Conservation (phyloP, 1,284 basidiomycete species). For the Cutaneotrichosporon sp. region DNA sequence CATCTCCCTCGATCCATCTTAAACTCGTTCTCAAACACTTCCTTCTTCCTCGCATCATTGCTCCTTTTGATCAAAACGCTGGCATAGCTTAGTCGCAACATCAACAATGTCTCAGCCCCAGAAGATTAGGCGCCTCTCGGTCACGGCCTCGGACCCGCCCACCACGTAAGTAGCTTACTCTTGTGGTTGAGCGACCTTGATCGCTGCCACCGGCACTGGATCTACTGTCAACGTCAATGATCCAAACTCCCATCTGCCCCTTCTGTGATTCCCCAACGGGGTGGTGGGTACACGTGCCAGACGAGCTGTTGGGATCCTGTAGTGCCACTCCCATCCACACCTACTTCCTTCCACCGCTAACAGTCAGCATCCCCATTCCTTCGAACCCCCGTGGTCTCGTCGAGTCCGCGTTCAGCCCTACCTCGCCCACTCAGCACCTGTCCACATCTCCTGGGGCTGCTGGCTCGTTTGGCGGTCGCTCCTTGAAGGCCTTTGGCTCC, state of each 20-base stretch:
- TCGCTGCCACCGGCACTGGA: neutral
- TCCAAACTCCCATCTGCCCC: neutral
- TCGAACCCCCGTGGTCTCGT: constrained; percentile 49
- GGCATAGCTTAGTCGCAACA: neutral
- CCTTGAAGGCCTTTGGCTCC: constrained; percentile 19
- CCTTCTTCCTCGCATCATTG: neutral
- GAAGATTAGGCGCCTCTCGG: constrained; percentile 34
- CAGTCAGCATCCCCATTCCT: constrained; percentile 51
- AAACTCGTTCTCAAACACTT: neutral
- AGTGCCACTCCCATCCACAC: neutral
- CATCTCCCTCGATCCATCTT: too few relatives aligned
- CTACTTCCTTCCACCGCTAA: neutral
- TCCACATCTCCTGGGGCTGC: constrained; percentile 32
- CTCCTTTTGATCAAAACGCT: constrained; percentile 1
- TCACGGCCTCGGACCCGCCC: constrained; percentile 46
- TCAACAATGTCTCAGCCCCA: constrained; percentile 16
- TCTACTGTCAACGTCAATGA: neutral
- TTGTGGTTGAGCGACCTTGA: neutral
- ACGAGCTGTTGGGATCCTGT: neutral
- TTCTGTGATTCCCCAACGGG: neutral
- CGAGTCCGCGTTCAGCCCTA: constrained; percentile 30
- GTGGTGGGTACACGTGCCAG: neutral
- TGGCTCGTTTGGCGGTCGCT: constrained; percentile 17
- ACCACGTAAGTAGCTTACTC: constrained; percentile 35
- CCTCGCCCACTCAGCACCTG: constrained; percentile 34